Base-by-base conservation (phyloP, 306 rosid species). In the Mimosa bimucronata region DNA sequence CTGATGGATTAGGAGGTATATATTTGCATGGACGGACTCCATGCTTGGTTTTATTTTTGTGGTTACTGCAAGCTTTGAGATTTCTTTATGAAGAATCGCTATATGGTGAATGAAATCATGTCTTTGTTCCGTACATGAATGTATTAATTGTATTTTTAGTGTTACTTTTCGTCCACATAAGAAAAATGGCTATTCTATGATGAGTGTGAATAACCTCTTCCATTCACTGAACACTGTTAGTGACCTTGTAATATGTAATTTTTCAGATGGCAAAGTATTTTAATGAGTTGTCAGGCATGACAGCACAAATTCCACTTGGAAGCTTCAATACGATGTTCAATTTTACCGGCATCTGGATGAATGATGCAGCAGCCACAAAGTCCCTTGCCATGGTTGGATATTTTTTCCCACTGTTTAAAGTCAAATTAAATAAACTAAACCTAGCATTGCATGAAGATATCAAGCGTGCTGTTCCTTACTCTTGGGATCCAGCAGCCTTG, bases 401-500 rank as follows among this genome's bases (percentile, higher is more conserved):
- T 85, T 83, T 82, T 76, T 87, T 88, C 80, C 97, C 98, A 13
- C 80, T 92, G 6, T 87, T 80, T 25, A 86, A 79, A 82, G 97
- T 94, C 75, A 85, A 82, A 82, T 76, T 94, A 80, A 86, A 80
- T 58, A 87, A 85, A 64, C 66, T 21, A 62, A 88, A 82, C 85
- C 82, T 94, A 85, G 86, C 77, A 31, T 86, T 94, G 85, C 84
- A 38, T 46, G 97, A 94, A 65, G 97, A 92, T 79, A 82, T 94
- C 77, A 94, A 83, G 71, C 92, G 66, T 42, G 97, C 97, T 55
- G 97, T 92, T 88, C 97, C 98, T 77, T 81, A 91, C 81, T 83
- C 98, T 23, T 94, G 98, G 98, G 98, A 94, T 89, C 97, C 97
- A 66, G 85, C 94, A 75, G 88, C 97, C 57, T 87, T 94, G 87